Base-by-base conservation (phyloP, 2,329 filamentous ascomycete species). In the Penicillium verrucosum region DNA sequence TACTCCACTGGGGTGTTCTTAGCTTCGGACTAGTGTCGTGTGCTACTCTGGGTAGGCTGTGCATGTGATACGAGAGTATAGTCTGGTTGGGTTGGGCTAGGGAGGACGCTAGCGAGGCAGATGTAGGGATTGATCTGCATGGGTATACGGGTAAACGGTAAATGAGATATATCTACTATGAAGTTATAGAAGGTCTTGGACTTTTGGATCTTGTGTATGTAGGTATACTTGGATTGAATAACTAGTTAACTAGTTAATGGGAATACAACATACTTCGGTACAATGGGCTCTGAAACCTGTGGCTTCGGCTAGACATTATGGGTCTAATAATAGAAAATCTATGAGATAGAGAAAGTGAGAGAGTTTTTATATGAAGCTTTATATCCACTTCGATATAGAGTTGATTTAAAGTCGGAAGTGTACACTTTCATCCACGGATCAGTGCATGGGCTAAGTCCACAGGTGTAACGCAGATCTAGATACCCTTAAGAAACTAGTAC, bases 401-500 rank as follows among this genome's bases (percentile, higher is more conserved):
- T 51, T 51, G 38, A 29, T 44, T 45, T 51, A 45, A 34, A 36
- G 49, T 50, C 42, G 18, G 46, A 11, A 29, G 16, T 14, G 25
- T 51, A 10, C 12, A 23, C 21, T 16, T 32, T 25, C 41, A 23
- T 40, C 43, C 51, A 60, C 54, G 50, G 54, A 58, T 61, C 60
- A 53, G 53, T 41, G 44, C 45, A 43, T 51, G 38, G 48, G 34
- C 48, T 45, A 44, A 51, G 30, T 41, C 18, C 18, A 41, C 36
- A 4, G 38, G 11, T 34, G 38, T 34, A 38, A 32, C 12, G 47
- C 50, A 58, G 57, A 60, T 60, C 51, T 53, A 45, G 27, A 16
- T 30, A 16, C 51, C 56, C 49, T 11, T 18, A 42, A 51, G 59
- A 54, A 61, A 56, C 59, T 63, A 63, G 23, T 50, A 55, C 25